Conservation (phyloP, 148 eudicot genomes). For the Rhododendron williamsianum region DNA sequence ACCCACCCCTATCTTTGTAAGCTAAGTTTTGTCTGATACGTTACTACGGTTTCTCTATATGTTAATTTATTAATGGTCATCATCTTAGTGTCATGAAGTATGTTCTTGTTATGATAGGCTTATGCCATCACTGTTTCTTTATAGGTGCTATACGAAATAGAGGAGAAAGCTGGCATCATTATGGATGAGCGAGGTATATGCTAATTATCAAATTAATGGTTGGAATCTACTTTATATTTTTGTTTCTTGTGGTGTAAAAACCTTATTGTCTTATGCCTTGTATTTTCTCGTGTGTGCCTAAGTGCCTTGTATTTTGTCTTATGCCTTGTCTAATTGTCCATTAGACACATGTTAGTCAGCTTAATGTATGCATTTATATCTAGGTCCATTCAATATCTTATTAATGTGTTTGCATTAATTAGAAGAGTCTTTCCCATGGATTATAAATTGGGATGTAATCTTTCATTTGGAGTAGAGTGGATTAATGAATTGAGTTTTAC, state of each 20-base stretch:
- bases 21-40: background rate
- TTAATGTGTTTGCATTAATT: no score
- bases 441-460: no score
- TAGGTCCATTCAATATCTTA: no score
- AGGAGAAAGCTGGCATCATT: conserved; percentile 83
- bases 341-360: no score
- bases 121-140: background rate
- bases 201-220: background rate
- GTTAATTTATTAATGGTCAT: background rate
- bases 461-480: no score
- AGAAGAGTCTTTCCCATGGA: no score
- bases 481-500: no score
- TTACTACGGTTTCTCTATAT: background rate
- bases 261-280: background rate
- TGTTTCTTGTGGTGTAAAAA: background rate
- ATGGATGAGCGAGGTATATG: conserved; percentile 78
- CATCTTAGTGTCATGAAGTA: background rate
- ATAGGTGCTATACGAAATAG: conserved; percentile 81
- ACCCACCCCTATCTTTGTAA: no score
- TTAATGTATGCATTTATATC: no score
- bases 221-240: background rate
- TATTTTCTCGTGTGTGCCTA: background rate
- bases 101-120: background rate
- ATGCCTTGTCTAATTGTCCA: no score
- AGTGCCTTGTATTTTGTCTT: no score